Base-by-base conservation (phyloP, 495 filamentous ascomycete genomes). In the Lophiotrema nucula region DNA sequence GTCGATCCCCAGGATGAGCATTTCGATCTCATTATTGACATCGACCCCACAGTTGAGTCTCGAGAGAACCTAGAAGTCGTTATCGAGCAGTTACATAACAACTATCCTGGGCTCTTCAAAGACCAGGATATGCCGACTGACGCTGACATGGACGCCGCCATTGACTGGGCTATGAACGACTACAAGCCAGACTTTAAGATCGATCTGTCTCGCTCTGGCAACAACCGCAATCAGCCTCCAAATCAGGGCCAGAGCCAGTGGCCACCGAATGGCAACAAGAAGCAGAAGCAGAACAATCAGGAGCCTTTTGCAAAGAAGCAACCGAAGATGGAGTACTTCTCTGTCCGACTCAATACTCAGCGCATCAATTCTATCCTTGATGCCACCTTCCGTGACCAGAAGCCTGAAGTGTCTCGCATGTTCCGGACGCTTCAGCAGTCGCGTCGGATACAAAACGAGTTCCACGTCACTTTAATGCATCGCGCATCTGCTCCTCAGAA, bases 391-490 rank as follows among this genome's bases (percentile, higher is more conserved):
- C 67, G 76, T 55, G 58, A 68, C 33, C 62, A 76, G 2, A 64
- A 76, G 2, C 56, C 79, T 28, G 67, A 78, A 50, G 76, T 75
- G 15, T 72, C 82, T 3, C 80, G 77, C 25, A 84, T 96, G 60
- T 97, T 86, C 78, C 78, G 82, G 58, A 81, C 88, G 41, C 85
- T 98, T 23, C 77, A 88, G 61, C 77, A 84, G 37, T 74, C 77
- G 1, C 79, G 85, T 22, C 88, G 93, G 47, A 70, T 97, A 18
- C 93, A 98, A 70, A 64, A 81, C 27, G 72, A 81, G n/a, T 97
- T 97, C 74, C 93, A 98, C 71, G 87, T 97, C 52, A 98, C 93
- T 0, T 81, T 98, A 13, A 89, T 96, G 68, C 93, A 98, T 71
- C 86, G 83, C 44, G 83, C 85, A 10, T 71, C 72, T 1, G 71